These are phyloP conservation scores for Chaetomium fimeti DNA, from an alignment of 495 filamentous ascomycete genomes.

Conservation along the genomic window DNA sequence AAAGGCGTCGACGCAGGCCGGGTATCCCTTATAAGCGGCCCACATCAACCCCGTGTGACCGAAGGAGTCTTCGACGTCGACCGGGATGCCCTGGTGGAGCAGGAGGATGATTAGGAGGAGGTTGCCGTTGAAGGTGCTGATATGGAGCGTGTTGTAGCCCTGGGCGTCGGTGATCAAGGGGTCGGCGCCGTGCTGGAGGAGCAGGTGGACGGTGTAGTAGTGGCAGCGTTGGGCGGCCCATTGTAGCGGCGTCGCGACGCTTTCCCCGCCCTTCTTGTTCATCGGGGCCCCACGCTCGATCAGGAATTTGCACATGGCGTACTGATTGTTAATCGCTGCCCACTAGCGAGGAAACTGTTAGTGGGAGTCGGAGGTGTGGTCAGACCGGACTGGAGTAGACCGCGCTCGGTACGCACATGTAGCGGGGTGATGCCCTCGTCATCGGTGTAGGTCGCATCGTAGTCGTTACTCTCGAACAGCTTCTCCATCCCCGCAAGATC, in stretches of 20 bases:
- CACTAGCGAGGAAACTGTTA: slow-evolving; percentile 58
- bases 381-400: not conserved
- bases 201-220: slow-evolving; percentile 72
- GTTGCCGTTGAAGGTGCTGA: slow-evolving; percentile 95
- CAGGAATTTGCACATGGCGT: slow-evolving; percentile 91
- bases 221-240: slow-evolving; percentile 95
- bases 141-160: slow-evolving; percentile 95
- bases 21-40: slow-evolving; percentile 95
- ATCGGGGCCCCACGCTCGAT: slow-evolving; percentile 86
- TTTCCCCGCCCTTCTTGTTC: slow-evolving; percentile 93
- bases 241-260: slow-evolving; percentile 86
- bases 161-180: slow-evolving; percentile 84
- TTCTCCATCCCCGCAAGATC: slow-evolving; percentile 84
- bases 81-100: slow-evolving; percentile 87
- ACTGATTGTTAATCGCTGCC: slow-evolving; percentile 99
- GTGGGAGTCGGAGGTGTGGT: not conserved
- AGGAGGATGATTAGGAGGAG: slow-evolving; percentile 83
- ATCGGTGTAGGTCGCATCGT: slow-evolving; percentile 75
- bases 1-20: slow-evolving; percentile 87
- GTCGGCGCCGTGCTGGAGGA: slow-evolving; percentile 85
- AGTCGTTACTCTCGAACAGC: slow-evolving; percentile 78
- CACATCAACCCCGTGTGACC: slow-evolving; percentile 96
- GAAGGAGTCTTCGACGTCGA: slow-evolving; percentile 83
- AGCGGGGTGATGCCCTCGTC: slow-evolving; percentile 91
- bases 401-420: slow-evolving; percentile 63